phyloP scores from a whole-genome alignment of 2,329 filamentous ascomycete genomes.

The Ceratocystis harringtonii region DNA sequence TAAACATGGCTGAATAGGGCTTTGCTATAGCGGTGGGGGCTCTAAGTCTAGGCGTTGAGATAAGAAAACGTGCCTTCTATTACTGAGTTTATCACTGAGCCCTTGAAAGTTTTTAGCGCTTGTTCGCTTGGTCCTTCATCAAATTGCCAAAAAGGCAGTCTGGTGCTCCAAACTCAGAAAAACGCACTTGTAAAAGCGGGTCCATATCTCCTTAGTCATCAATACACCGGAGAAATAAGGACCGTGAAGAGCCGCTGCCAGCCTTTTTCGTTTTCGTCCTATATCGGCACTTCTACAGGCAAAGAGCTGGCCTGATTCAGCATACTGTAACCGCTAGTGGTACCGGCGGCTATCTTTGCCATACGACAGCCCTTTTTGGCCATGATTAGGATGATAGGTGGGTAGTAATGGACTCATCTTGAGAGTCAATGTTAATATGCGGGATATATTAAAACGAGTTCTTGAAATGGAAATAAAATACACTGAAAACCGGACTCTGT shows the following conservation, averaged over 20 bases:
- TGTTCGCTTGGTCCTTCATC: slow-evolving; percentile 15
- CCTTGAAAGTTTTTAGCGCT: background rate
- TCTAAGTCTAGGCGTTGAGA: background rate
- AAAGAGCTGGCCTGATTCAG: background rate
- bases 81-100: background rate
- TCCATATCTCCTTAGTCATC: slow-evolving; percentile 9
- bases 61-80: background rate
- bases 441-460: background rate
- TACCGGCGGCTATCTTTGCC: slow-evolving; percentile 4
- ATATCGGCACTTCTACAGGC: slow-evolving; percentile 8
- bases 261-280: slow-evolving; percentile 16
- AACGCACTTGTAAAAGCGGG: background rate
- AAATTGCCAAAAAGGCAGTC: slow-evolving; percentile 15
- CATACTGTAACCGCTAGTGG: background rate
- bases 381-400: background rate
- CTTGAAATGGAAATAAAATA: too few relatives aligned
- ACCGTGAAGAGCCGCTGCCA: slow-evolving; percentile 16
- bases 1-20: background rate
- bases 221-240: slow-evolving; percentile 15
- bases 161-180: slow-evolving; percentile 4
- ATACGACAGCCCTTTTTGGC: too few relatives aligned
- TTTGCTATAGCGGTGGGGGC: background rate
- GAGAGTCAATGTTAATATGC: background rate
- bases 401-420: background rate
- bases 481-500: too few relatives aligned